Conservation (phyloP, 805 yeast genomes). For the Candida peoriensis region DNA sequence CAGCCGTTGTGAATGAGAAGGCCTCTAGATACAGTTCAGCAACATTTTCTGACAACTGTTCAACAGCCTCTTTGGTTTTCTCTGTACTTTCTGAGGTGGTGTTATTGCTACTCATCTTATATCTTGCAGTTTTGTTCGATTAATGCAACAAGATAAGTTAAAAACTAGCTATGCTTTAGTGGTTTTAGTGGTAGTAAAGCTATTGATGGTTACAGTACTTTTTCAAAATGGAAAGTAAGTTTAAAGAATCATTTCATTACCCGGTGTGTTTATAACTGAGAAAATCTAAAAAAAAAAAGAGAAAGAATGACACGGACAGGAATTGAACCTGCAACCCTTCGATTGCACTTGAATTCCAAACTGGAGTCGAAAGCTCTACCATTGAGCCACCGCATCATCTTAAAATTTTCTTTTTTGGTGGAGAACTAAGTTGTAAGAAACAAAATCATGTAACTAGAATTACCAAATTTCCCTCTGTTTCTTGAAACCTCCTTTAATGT, state of each 20-base stretch:
- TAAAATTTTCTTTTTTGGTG: constrained; percentile 11
- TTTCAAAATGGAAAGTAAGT: background rate
- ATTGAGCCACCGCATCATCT: constrained; percentile 69
- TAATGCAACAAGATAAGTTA: background rate
- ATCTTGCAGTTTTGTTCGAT: too few species aligned
- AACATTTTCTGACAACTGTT: constrained; percentile 32
- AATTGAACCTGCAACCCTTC: constrained; percentile 85
- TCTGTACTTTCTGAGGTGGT: constrained; percentile 1
- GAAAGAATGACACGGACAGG: constrained; percentile 69
- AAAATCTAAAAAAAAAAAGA: constrained; percentile 21
- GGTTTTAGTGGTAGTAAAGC: background rate
- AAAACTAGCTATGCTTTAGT: background rate
- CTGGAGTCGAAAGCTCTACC: constrained; percentile 79
- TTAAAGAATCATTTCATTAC: constrained; percentile 1
- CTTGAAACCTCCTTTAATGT: too few species aligned
- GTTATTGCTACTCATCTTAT: background rate
- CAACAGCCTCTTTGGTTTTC: constrained; percentile 13
- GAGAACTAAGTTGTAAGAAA: too few species aligned
- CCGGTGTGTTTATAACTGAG: too few species aligned
- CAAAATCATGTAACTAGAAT: too few species aligned
- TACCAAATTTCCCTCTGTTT: too few species aligned
- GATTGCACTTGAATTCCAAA: constrained; percentile 42
- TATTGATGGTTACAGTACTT: background rate
- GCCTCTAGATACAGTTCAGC: constrained; percentile 68
- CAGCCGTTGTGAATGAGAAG: constrained; percentile 82